Percentiles rank a stretch among this genome's conserved stretches.
phyloP scores from a whole-genome alignment of 352 stramenopile genomes.

The Globisporangium cylindrosporum region DNA sequence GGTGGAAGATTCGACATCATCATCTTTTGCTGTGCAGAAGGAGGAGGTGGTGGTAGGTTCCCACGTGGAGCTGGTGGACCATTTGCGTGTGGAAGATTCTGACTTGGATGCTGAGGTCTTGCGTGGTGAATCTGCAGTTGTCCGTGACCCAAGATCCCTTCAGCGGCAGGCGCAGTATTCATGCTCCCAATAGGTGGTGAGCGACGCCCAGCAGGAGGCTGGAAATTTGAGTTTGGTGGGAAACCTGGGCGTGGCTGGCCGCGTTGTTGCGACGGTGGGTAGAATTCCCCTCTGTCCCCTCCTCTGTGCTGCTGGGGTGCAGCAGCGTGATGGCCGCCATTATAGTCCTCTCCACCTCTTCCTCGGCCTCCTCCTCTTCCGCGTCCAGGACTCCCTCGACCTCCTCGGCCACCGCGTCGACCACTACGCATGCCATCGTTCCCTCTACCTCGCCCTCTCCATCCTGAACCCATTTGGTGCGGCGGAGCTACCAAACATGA shows the following conservation, averaged over 20 bases:
- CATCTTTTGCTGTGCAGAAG: background rate
- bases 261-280: background rate
- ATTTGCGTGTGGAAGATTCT: background rate
- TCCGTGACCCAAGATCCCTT: conserved; percentile 9
- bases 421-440: conserved; percentile 25
- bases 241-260: background rate
- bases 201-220: background rate
- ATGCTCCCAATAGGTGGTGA: background rate
- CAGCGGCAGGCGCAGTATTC: background rate
- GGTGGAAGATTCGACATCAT: background rate
- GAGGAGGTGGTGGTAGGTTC: background rate
- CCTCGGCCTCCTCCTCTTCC: conserved; percentile 15
- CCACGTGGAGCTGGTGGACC: background rate
- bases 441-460: conserved; percentile 36
- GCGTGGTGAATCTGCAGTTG: background rate
- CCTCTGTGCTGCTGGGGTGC: background rate
- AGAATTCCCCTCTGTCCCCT: background rate
- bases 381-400: conserved; percentile 29
- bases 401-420: conserved; percentile 28
- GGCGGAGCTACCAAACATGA: background rate
- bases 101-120: background rate
- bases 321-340: background rate
- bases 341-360: conserved; percentile 1
- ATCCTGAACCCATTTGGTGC: conserved; percentile 21
- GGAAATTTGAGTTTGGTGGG: background rate